Conservation (phyloP, 208 protist genomes). For the Wallacemonas rigidus region DNA sequence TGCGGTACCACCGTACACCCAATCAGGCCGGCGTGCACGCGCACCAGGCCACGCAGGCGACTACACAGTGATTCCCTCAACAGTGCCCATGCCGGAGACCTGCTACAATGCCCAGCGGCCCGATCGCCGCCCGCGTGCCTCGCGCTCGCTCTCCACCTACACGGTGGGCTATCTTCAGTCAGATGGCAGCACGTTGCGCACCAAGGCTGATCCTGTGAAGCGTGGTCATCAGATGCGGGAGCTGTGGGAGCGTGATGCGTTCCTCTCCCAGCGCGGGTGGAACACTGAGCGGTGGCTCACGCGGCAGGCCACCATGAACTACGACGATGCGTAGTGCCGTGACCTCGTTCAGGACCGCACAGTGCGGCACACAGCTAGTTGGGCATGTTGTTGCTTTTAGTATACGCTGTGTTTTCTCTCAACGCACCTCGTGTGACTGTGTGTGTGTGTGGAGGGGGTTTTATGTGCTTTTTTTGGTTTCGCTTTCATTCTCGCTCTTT, state of each 20-base stretch:
- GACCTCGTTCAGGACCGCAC: background rate
- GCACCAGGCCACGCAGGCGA: constrained; percentile 13
- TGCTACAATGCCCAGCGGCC: background rate
- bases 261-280: constrained; percentile 50
- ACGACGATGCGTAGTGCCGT: constrained; percentile 14
- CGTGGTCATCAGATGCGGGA: constrained; percentile 78
- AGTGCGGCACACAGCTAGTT: no score
- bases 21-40: background rate
- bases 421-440: background rate
- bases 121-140: background rate
- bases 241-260: constrained; percentile 68
- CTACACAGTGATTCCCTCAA: background rate
- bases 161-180: constrained; percentile 52
- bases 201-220: constrained; percentile 61
- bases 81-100: constrained; percentile 11
- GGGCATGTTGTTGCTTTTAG: no score
- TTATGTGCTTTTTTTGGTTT: constrained; percentile 8
- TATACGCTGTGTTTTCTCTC: background rate
- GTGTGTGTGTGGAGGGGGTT: background rate
- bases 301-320: constrained; percentile 30
- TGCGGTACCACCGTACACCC: background rate
- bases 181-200: constrained; percentile 58
- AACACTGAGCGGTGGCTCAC: constrained; percentile 38
- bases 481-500: constrained; percentile 2
- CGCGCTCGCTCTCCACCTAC: constrained; percentile 33